Evolutionary conservation across 305 asterid genomes (phyloP).

Genomic region (Lippia alba): DNA sequence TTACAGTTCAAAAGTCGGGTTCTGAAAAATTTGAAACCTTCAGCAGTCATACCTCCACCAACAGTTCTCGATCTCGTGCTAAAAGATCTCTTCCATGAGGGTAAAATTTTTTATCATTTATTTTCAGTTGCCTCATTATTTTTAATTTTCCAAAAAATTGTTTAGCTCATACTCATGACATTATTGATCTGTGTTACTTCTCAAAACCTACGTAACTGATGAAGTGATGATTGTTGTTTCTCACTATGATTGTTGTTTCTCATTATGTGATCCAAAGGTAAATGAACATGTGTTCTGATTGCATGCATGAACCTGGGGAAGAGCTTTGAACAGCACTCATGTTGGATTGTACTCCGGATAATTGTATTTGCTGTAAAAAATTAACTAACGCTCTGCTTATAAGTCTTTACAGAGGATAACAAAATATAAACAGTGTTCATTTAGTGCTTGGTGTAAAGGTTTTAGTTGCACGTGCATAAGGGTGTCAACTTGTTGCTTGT

Average conservation of each 20-base stretch:
- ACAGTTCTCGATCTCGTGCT: slow-evolving; percentile 98
- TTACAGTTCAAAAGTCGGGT: slow-evolving; percentile 62
- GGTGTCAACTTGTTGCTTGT: slow-evolving; percentile 20
- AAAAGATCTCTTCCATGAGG: slow-evolving; percentile 89
- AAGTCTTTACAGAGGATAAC: slow-evolving; percentile 15
- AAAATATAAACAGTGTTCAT: slow-evolving; percentile 14
- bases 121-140: slow-evolving; percentile 26
- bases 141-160: slow-evolving; percentile 25
- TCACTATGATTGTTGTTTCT: slow-evolving; percentile 17
- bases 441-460: slow-evolving; percentile 7
- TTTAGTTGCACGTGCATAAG: slow-evolving; percentile 8
- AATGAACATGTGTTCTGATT: slow-evolving; percentile 20
- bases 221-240: slow-evolving; percentile 19
- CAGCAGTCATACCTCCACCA: slow-evolving; percentile 94
- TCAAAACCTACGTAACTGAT: slow-evolving; percentile 19
- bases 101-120: slow-evolving; percentile 39
- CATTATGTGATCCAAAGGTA: slow-evolving; percentile 4
- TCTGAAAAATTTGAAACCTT: slow-evolving; percentile 69
- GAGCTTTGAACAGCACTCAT: not conserved
- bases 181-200: slow-evolving; percentile 29
- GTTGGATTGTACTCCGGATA: not conserved
- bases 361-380: not conserved
- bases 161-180: not conserved
- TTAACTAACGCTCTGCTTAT: slow-evolving; percentile 10
- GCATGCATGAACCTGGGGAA: slow-evolving; percentile 15